These are phyloP conservation scores for Backusella tuberculispora DNA, from an alignment of 192 early-diverging fungal genomes.

Conservation along the genomic window DNA sequence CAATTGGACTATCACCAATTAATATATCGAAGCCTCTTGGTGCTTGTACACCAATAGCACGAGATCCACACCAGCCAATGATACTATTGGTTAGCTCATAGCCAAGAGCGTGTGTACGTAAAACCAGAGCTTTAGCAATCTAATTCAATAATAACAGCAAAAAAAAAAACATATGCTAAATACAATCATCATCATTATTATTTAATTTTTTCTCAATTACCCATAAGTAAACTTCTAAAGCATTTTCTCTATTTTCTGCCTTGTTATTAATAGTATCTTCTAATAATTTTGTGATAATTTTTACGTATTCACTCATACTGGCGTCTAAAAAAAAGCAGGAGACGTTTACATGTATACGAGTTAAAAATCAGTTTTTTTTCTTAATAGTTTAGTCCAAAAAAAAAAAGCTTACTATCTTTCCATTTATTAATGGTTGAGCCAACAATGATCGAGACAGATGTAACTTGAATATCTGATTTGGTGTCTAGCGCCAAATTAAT, in stretches of 20 bases:
- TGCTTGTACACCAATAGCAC: slow-evolving; percentile 49
- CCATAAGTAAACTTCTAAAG: slow-evolving; percentile 32
- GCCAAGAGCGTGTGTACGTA: slow-evolving; percentile 54
- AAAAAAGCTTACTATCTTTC: slow-evolving; percentile 36
- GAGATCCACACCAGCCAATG: slow-evolving; percentile 53
- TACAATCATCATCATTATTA: not conserved
- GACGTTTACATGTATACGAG: too few relatives aligned
- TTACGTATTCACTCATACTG: slow-evolving; percentile 35
- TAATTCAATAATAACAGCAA: slow-evolving; percentile 23
- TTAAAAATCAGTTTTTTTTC: not conserved
- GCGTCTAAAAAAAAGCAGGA: slow-evolving; percentile 16
- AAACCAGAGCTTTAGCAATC: slow-evolving; percentile 69
- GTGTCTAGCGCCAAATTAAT: slow-evolving; percentile 21
- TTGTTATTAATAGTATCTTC: slow-evolving; percentile 13
- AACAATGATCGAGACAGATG: slow-evolving; percentile 18
- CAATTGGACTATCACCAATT: slow-evolving; percentile 71
- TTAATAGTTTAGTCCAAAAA: slow-evolving; percentile 18
- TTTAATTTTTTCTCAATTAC: slow-evolving; percentile 11
- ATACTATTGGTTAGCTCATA: slow-evolving; percentile 58
- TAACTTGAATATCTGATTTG: slow-evolving; percentile 17
- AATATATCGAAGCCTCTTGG: slow-evolving; percentile 74
- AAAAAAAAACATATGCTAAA: slow-evolving; percentile 12
- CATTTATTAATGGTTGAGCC: slow-evolving; percentile 44
- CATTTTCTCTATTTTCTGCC: slow-evolving; percentile 11
- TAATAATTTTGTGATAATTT: slow-evolving; percentile 11